A percentile compares a stretch with the other conserved stretches of the same genome.
Conservation (phyloP, 805 yeast genomes). For the Kluyveromyces dobzhanskii region DNA sequence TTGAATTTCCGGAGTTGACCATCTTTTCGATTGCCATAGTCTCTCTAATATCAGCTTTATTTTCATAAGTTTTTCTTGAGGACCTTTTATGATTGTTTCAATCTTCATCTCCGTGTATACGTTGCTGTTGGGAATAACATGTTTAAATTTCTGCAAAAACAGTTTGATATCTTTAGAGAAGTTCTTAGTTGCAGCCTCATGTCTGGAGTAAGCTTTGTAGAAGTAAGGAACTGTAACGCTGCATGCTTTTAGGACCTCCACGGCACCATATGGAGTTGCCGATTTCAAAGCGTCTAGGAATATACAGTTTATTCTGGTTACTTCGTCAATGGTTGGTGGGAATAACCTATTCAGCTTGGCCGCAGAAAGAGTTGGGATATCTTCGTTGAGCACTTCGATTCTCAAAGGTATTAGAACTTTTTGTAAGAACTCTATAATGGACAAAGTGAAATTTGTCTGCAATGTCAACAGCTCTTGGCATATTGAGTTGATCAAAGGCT, state of each 20-base stretch:
- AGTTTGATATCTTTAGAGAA: conserved; percentile 41
- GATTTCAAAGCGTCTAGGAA: conserved; percentile 63
- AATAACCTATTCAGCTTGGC: conserved; percentile 66
- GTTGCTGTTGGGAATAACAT: conserved; percentile 20
- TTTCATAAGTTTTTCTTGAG: conserved; percentile 58
- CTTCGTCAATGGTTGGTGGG: conserved; percentile 94
- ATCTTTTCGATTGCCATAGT: conserved; percentile 39
- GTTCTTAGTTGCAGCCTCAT: conserved; percentile 80
- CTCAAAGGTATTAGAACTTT: conserved; percentile 73
- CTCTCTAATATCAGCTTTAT: conserved; percentile 62
- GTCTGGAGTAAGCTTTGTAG: conserved; percentile 87
- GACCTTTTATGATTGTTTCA: conserved; percentile 56
- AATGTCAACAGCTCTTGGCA: conserved; percentile 59
- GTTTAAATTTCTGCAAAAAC: conserved; percentile 33
- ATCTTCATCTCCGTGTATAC: conserved; percentile 43
- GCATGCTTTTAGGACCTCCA: conserved; percentile 71
- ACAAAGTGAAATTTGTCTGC: conserved; percentile 68
- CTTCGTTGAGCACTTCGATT: conserved; percentile 52
- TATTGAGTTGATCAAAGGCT: conserved; percentile 41
- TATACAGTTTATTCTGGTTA: conserved; percentile 81
- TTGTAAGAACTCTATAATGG: conserved; percentile 66
- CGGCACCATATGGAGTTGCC: conserved; percentile 62
- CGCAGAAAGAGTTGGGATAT: conserved; percentile 46
- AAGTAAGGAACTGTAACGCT: conserved; percentile 82
- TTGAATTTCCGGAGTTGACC: conserved; percentile 30